Evolutionary conservation across 805 yeast species (phyloP).

Genomic region (Myxozyma melibiosi): DNA sequence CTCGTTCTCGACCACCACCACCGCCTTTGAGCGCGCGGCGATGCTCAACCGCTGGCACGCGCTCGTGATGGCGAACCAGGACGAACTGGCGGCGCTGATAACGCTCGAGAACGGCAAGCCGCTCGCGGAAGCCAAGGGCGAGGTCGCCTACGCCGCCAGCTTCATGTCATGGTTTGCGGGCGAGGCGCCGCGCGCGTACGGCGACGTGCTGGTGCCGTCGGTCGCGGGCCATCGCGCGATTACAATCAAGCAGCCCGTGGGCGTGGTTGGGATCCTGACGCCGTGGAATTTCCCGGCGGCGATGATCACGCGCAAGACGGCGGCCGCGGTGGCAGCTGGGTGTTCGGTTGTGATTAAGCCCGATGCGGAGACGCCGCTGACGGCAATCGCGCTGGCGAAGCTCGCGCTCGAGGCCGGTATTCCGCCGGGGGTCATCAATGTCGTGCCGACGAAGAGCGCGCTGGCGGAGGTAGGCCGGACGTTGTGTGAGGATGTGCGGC

Average conservation of each 20-base stretch:
- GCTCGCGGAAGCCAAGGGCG: constrained; percentile 69
- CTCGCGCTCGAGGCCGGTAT: constrained; percentile 68
- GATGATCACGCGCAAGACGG: constrained; percentile 47
- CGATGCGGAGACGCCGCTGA: constrained; percentile 72
- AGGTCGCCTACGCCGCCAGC: constrained; percentile 64
- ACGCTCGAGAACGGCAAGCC: constrained; percentile 79
- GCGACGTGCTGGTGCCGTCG: constrained; percentile 57
- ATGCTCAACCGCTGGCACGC: constrained; percentile 56
- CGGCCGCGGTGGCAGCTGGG: constrained; percentile 79
- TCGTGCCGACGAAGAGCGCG: constrained; percentile 50
- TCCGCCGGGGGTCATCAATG: constrained; percentile 69
- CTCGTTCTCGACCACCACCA: constrained; percentile 50
- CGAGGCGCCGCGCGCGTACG: constrained; percentile 71
- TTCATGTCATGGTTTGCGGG: constrained; percentile 91
- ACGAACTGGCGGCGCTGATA: constrained; percentile 65
- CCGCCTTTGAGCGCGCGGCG: constrained; percentile 59
- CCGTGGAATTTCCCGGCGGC: constrained; percentile 88
- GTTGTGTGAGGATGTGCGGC: constrained; percentile 56
- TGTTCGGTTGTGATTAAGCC: constrained; percentile 79
- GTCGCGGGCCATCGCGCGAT: constrained; percentile 49
- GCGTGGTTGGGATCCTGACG: constrained; percentile 75
- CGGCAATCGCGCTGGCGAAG: constrained; percentile 67
- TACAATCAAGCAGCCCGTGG: constrained; percentile 72
- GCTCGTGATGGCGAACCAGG: constrained; percentile 58
- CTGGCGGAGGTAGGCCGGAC: constrained; percentile 49